A percentile compares a stretch with the other conserved stretches of the same genome.
Evolutionary conservation across 2,329 filamentous ascomycete species (phyloP).

Genomic region (Fusarium neocosmosporiellum): DNA sequence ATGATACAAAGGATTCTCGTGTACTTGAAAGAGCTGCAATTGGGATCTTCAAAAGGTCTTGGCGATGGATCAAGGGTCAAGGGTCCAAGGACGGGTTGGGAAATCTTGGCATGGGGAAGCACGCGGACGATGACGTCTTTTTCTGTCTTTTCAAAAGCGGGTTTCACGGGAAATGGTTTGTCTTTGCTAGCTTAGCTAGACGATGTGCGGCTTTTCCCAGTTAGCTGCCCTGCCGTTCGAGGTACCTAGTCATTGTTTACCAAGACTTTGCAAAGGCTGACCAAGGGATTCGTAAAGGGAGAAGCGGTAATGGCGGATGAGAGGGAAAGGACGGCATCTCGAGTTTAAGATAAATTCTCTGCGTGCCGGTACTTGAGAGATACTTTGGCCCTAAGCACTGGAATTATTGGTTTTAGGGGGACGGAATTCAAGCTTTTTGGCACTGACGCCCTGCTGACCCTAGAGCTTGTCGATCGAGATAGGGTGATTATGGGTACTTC

Average conservation of each 20-base stretch:
- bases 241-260: not conserved
- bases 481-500: not conserved
- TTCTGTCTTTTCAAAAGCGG: not conserved
- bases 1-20: not conserved
- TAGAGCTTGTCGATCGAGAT: not conserved
- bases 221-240: not conserved
- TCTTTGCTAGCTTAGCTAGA: not conserved
- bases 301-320: not conserved
- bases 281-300: not conserved
- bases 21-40: not conserved
- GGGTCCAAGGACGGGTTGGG: not conserved
- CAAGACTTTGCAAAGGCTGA: not conserved
- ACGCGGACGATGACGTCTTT: not conserved
- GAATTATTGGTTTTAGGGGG: not conserved
- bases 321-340: slow-evolving; percentile 5
- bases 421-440: not conserved
- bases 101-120: slow-evolving; percentile 2
- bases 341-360: not conserved
- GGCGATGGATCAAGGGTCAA: not conserved
- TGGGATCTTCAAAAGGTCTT: not conserved
- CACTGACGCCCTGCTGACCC: not conserved
- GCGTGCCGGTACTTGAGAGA: not conserved
- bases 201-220: not conserved
- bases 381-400: not conserved
- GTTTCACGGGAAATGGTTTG: not conserved